Base-by-base conservation (phyloP, 805 yeast genomes). In the Metschnikowia amazonensis region DNA sequence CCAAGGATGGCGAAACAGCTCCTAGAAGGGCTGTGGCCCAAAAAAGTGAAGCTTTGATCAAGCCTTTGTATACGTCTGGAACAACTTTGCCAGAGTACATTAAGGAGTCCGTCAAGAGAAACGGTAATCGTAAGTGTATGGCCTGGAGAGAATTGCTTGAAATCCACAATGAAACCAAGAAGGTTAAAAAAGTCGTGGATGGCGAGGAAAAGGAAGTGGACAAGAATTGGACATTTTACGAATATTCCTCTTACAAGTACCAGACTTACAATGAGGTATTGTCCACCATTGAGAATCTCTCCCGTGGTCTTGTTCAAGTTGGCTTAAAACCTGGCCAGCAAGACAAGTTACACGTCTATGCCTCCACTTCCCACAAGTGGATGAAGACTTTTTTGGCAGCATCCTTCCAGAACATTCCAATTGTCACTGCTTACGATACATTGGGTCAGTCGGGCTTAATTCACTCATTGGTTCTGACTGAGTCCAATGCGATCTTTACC, bases 361-460 rank as follows among this genome's bases (percentile, higher is more conserved):
- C 97, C 21, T 66, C 86, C 17, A 94, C 99, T 11, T 86, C 95
- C 13, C 84, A 80, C 46, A 81, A 80, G 60, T 92, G 98, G 98
- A 79, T 92, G 88, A 86, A 87, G 69, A 78, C 87, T 27, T 92
- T 81, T 53, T 65, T 88, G 48, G 96, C 90, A 13, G 76, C 88
- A 43, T 79, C 80, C 57, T 72, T 89, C 43, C 97, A 89, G 66
- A 69, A 77, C 41, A 83, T 94, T 49, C 86, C 98, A 20, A 77
- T 86, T 46, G 98, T 89, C 33, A 94, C 99, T 13, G 98, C 99
- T 31, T 94, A 94, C 66, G 97, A 90, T 65, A 89, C 97, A 35
- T 75, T 90, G 54, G 97, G 97, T 47, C 95, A 89, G 66, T 76
- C 77, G 30, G 96, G 96, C 20, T 76, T 90, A 60, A 84, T 84